Conservation (phyloP, 345 rosid species). For the Lumnitzera racemosa region DNA sequence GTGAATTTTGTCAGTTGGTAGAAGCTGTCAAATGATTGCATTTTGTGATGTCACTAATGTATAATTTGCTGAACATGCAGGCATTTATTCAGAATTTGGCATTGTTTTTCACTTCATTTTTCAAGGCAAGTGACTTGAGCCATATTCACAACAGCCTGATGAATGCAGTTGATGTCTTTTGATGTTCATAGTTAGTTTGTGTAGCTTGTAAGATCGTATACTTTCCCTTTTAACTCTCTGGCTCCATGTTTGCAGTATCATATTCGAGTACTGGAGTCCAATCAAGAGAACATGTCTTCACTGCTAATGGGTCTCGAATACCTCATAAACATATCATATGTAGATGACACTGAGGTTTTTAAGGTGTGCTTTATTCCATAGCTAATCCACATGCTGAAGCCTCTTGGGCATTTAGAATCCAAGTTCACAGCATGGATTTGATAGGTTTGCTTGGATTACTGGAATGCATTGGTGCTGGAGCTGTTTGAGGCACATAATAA, state of each 20-base stretch:
- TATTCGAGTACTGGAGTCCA: constrained; percentile 70
- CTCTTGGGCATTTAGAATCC: not conserved
- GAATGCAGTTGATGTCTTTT: not conserved
- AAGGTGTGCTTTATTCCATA: constrained; percentile 45
- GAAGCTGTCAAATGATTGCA: not conserved
- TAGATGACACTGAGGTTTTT: constrained; percentile 98
- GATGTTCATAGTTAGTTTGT: not conserved
- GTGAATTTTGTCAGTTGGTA: constrained; percentile 1
- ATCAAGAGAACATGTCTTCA: constrained; percentile 56
- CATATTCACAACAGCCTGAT: not conserved
- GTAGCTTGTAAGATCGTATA: not conserved
- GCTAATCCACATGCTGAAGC: not conserved
- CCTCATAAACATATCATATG: constrained; percentile 83
- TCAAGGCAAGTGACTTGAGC: constrained; percentile 45
- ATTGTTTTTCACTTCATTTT: constrained; percentile 92
- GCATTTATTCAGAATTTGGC: constrained; percentile 99
- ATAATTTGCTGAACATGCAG: constrained; percentile 28
- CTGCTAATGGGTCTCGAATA: constrained; percentile 83
- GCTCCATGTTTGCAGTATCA: constrained; percentile 50
- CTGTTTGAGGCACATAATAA: constrained; percentile 82
- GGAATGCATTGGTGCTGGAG: constrained; percentile 90
- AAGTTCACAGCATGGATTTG: not conserved
- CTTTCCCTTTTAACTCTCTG: not conserved
- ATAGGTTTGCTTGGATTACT: constrained; percentile 98
- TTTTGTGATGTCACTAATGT: not conserved